Conservation (phyloP, 768 basidiomycete species). For the Russula dissimulans region DNA sequence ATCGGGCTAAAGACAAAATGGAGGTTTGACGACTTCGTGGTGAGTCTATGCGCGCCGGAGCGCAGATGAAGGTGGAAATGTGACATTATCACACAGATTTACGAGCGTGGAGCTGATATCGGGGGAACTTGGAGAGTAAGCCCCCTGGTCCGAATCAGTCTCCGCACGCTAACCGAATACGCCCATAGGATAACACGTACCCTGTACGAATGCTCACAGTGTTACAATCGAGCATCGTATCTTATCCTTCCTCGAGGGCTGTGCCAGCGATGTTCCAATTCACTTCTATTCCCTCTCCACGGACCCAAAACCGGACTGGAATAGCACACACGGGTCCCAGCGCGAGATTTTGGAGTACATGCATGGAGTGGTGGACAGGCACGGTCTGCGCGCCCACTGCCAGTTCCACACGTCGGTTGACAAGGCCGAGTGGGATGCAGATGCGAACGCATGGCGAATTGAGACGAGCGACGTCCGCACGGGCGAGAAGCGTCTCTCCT, state of each 20-base stretch:
- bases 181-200: slow-evolving; percentile 20
- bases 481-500: slow-evolving; percentile 4
- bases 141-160: background rate
- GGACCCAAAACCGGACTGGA: slow-evolving; percentile 26
- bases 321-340: slow-evolving; percentile 19
- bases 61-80: background rate
- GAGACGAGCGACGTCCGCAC: slow-evolving; percentile 18
- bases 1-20: slow-evolving; percentile 27
- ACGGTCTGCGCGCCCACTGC: slow-evolving; percentile 19
- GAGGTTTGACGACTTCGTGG: slow-evolving; percentile 25
- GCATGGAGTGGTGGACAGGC: slow-evolving; percentile 18
- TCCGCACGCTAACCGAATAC: background rate
- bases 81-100: slow-evolving; percentile 21
- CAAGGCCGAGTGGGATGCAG: slow-evolving; percentile 24
- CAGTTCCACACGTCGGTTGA: slow-evolving; percentile 24
- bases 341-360: slow-evolving; percentile 26
- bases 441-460: slow-evolving; percentile 22
- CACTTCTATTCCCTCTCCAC: slow-evolving; percentile 24
- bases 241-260: slow-evolving; percentile 18
- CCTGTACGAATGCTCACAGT: slow-evolving; percentile 10
- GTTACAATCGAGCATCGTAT: no score
- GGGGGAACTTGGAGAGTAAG: slow-evolving; percentile 25
- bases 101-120: slow-evolving; percentile 24
- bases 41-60: slow-evolving; percentile 7
- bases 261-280: slow-evolving; percentile 21